phyloP scores from a whole-genome alignment of 176 grass and related monocot species.

The Miscanthus lutarioriparius region DNA sequence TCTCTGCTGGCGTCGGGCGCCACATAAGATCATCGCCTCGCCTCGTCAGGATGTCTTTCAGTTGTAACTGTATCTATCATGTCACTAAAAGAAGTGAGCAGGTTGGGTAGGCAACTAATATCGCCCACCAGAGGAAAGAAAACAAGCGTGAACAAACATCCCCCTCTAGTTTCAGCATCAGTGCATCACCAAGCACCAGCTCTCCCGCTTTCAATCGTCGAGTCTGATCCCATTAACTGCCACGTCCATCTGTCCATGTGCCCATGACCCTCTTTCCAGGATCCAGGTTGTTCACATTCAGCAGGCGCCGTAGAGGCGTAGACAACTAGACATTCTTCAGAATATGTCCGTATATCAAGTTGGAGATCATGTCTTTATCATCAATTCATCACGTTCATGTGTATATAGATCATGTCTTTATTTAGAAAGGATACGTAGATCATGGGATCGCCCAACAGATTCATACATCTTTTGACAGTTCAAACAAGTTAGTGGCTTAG shows the following conservation, averaged over 20 bases:
- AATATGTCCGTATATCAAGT: too few relatives aligned
- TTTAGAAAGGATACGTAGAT: background rate
- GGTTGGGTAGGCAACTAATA: background rate
- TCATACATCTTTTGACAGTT: background rate
- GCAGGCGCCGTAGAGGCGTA: background rate
- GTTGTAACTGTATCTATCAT: background rate
- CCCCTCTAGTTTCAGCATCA: background rate
- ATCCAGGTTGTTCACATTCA: background rate
- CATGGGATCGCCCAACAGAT: background rate
- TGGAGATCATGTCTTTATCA: background rate
- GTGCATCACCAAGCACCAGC: background rate
- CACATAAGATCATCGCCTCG: too few relatives aligned
- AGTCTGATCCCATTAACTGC: background rate
- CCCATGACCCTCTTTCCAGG: background rate
- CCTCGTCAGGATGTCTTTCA: background rate
- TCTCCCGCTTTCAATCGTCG: background rate
- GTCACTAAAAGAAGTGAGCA: background rate
- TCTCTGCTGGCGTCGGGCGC: too few relatives aligned
- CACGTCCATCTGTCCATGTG: background rate
- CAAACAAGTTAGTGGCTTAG: background rate
- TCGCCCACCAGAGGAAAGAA: slow-evolving; percentile 1
- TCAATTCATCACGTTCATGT: background rate
- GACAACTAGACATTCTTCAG: background rate
- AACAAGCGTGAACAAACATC: background rate
- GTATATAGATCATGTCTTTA: background rate